Conservation (phyloP, 495 filamentous ascomycete species). For the Penicillium salamii region DNA sequence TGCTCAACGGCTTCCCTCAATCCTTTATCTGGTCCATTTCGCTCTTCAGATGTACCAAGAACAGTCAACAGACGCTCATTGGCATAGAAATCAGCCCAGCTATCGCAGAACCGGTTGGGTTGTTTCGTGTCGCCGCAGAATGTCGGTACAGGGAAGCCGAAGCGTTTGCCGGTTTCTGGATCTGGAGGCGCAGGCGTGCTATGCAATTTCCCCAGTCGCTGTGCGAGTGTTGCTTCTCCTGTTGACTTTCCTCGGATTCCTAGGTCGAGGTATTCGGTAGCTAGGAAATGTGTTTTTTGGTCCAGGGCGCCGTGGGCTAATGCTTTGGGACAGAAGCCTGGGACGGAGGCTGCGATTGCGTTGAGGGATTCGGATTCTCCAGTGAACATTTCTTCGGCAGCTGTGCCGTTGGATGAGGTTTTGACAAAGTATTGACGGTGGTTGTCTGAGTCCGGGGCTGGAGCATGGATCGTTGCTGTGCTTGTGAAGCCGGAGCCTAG, state of each 20-base stretch:
- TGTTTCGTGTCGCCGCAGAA: conserved; percentile 85
- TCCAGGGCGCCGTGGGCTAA: conserved; percentile 65
- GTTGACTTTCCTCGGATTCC: conserved; percentile 20
- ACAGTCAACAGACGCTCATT: conserved; percentile 69
- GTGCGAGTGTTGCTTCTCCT: conserved; percentile 52
- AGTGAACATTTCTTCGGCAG: conserved; percentile 75
- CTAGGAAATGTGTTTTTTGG: conserved; percentile 63
- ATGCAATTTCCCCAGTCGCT: conserved; percentile 77
- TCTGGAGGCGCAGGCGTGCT: conserved; percentile 66
- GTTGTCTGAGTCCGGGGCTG: conserved; percentile 27
- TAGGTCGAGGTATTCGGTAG: conserved; percentile 78
- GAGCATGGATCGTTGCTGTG: conserved; percentile 65
- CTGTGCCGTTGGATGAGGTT: conserved; percentile 56
- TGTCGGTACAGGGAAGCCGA: conserved; percentile 79
- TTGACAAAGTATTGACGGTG: conserved; percentile 76
- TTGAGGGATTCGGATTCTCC: conserved; percentile 84
- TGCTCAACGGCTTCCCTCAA: conserved; percentile 60
- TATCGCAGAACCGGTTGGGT: conserved; percentile 63
- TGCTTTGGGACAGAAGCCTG: conserved; percentile 70
- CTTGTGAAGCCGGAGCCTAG: conserved; percentile 75
- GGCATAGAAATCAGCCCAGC: conserved; percentile 83
- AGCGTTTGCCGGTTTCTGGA: conserved; percentile 53
- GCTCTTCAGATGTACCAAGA: conserved; percentile 49
- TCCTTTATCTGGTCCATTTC: conserved; percentile 62
- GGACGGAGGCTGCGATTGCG: conserved; percentile 67